phyloP scores from a whole-genome alignment of 495 filamentous ascomycete genomes.

The Xylaria palmicola region DNA sequence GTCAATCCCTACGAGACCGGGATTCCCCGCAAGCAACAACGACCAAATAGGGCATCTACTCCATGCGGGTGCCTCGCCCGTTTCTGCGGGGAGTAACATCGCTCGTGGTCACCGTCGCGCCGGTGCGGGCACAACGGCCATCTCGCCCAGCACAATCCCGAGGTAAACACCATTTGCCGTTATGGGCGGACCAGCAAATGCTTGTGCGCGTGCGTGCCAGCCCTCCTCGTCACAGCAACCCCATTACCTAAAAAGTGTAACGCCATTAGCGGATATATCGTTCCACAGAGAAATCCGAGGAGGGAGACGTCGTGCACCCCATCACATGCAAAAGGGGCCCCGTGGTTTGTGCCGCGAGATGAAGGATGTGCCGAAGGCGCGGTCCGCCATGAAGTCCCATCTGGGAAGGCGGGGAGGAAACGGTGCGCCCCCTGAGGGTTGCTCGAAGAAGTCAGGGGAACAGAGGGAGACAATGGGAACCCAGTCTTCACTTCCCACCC shows the following conservation, averaged over 20 bases:
- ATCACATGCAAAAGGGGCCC: slow-evolving; percentile 11
- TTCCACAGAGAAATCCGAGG: neutral
- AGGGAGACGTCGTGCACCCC: neutral
- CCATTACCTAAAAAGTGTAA: slow-evolving; percentile 12
- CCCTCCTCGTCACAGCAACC: neutral
- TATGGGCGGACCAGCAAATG: neutral
- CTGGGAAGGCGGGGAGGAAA: neutral
- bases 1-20: neutral
- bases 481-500: neutral
- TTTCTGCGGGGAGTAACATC: neutral
- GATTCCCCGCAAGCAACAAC: slow-evolving; percentile 2
- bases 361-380: neutral
- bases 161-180: neutral
- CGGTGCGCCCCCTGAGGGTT: too few species aligned
- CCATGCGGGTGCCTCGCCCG: neutral
- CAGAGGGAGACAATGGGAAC: too few species aligned
- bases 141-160: neutral
- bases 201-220: neutral
- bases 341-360: neutral
- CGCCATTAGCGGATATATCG: neutral
- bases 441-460: too few species aligned
- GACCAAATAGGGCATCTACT: neutral
- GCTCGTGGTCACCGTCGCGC: neutral
- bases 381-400: neutral
- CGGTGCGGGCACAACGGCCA: neutral